Percentiles rank a stretch among this genome's conserved stretches.
These are phyloP conservation scores for Brassica rapa DNA, from an alignment of 345 rosid species.

Conservation along the genomic window DNA sequence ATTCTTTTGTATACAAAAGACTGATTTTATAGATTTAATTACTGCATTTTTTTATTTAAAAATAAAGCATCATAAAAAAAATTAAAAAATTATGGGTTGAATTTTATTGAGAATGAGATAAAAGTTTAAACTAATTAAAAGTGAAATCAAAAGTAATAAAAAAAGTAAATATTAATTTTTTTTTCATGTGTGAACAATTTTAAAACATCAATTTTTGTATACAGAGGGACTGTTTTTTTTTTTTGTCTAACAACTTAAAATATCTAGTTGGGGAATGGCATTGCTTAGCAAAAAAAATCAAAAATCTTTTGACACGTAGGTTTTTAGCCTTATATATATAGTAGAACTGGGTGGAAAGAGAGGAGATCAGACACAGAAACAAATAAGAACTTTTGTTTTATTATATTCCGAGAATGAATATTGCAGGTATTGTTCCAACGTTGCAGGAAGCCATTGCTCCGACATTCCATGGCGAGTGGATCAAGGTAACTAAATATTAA, in stretches of 20 bases:
- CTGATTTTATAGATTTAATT: too few relatives aligned
- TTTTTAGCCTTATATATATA: constrained; percentile 11
- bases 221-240: neutral
- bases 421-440: constrained; percentile 5
- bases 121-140: too few relatives aligned
- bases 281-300: neutral
- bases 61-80: too few relatives aligned
- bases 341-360: neutral
- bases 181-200: too few relatives aligned
- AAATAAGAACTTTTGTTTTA: neutral
- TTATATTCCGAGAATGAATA: constrained; percentile 7
- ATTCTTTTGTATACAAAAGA: too few relatives aligned
- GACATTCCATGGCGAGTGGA: constrained; percentile 15
- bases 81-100: too few relatives aligned
- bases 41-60: too few relatives aligned
- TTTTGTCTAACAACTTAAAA: neutral
- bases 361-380: constrained; percentile 5
- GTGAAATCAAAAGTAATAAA: too few relatives aligned
- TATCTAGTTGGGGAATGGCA: neutral
- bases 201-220: too few relatives aligned
- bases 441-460: constrained; percentile 9
- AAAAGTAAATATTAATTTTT: too few relatives aligned
- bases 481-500: neutral
- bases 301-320: neutral
- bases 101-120: too few relatives aligned